Evolutionary conservation across 1,284 basidiomycete genomes (phyloP).

Genomic region (Pascua guehoae): DNA sequence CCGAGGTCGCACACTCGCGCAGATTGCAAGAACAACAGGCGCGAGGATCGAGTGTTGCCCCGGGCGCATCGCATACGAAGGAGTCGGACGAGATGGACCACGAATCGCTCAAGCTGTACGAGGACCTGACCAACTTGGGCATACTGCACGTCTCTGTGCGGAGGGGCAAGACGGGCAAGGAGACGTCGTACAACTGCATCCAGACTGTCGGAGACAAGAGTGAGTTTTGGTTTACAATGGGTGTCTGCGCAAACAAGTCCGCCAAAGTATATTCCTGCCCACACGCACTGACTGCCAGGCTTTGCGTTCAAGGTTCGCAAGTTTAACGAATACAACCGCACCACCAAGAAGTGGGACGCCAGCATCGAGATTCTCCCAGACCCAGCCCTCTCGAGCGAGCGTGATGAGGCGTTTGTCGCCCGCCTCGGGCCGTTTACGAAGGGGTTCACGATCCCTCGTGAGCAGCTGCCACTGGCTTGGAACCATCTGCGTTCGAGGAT

Average conservation of each 20-base stretch:
- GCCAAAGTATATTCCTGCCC: too few species aligned
- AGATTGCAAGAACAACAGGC: conserved; percentile 25
- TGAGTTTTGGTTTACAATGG: too few species aligned
- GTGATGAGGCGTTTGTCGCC: conserved; percentile 27
- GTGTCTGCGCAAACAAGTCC: too few species aligned
- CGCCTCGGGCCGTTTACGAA: conserved; percentile 30
- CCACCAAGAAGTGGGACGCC: conserved; percentile 26
- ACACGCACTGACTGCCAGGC: conserved; percentile 28
- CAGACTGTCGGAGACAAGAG: conserved; percentile 36
- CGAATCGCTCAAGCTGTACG: conserved; percentile 35
- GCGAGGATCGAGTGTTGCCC: conserved; percentile 2
- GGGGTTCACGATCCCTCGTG: conserved; percentile 26
- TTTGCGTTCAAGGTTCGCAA: conserved; percentile 43
- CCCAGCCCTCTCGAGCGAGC: conserved; percentile 26
- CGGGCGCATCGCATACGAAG: not conserved
- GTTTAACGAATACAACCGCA: conserved; percentile 32
- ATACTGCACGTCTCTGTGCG: conserved; percentile 38
- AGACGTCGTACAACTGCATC: conserved; percentile 41
- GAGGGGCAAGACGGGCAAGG: conserved; percentile 29
- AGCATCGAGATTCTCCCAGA: conserved; percentile 29
- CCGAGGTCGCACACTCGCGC: conserved; percentile 40
- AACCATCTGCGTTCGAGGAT: conserved; percentile 23
- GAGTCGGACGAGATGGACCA: conserved; percentile 11
- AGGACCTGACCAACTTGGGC: conserved; percentile 43
- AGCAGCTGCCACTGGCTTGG: conserved; percentile 25